Conservation (phyloP, 1,139 yeast genomes). For the Pichia inconspicua region DNA sequence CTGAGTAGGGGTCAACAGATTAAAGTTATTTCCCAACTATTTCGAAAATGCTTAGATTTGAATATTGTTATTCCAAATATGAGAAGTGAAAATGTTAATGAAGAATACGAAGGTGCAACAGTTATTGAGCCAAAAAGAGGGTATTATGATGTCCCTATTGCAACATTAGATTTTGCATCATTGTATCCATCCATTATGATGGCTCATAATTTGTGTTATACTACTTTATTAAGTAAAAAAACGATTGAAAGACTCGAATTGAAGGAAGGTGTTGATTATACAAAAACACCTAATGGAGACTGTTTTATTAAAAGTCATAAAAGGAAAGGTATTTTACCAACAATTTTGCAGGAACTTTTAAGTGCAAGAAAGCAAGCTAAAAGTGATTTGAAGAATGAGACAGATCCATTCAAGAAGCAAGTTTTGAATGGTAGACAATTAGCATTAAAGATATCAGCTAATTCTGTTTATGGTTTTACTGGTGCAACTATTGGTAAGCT, state of each 20-base stretch:
- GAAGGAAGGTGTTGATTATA: conserved; percentile 68
- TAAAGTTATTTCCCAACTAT: conserved; percentile 90
- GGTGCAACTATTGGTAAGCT: conserved; percentile 97
- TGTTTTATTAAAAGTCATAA: conserved; percentile 67
- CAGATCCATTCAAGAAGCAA: conserved; percentile 87
- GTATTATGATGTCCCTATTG: conserved; percentile 93
- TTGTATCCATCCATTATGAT: conserved; percentile 98
- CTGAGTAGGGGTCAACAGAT: conserved; percentile 94
- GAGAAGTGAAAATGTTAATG: conserved; percentile 73
- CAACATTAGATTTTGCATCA: conserved; percentile 95
- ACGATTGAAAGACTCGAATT: conserved; percentile 61
- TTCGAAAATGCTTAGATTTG: conserved; percentile 80
- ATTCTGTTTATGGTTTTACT: conserved; percentile 97
- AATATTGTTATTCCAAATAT: conserved; percentile 87
- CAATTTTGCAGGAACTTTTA: conserved; percentile 79
- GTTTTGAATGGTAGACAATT: conserved; percentile 96
- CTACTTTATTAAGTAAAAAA: conserved; percentile 67
- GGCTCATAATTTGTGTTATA: conserved; percentile 97
- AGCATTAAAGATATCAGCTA: conserved; percentile 93
- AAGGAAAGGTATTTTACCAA: conserved; percentile 84
- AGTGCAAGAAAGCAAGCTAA: conserved; percentile 92
- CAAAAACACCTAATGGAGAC: conserved; percentile 87
- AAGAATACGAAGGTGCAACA: conserved; percentile 98
- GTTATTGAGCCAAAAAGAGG: conserved; percentile 96
- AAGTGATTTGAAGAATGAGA: conserved; percentile 80